Evolutionary conservation across 164 flowering plant species (phyloP).

Genomic region (Annona squamosa): DNA sequence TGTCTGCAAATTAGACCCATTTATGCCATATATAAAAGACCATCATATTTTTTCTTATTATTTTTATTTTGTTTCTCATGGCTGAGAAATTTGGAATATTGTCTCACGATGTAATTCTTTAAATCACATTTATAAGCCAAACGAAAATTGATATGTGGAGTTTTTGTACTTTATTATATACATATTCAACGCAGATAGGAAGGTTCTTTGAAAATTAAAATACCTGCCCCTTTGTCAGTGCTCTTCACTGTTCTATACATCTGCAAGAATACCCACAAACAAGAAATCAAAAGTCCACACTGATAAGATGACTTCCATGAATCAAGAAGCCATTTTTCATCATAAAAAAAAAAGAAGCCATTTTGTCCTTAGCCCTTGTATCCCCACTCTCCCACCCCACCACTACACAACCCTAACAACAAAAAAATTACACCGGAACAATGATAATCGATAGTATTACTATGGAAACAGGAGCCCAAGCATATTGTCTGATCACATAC

Average conservation of each 20-base stretch:
- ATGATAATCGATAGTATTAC: background rate
- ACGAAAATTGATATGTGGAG: too few relatives aligned
- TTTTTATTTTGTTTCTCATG: too few relatives aligned
- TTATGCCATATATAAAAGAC: too few relatives aligned
- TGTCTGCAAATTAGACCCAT: too few relatives aligned
- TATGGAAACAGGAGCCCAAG: background rate
- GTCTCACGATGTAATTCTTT: too few relatives aligned
- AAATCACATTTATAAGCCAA: too few relatives aligned
- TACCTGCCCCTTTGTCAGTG: slow-evolving; percentile 80
- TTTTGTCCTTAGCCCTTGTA: slow-evolving; percentile 24
- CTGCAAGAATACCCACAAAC: slow-evolving; percentile 35
- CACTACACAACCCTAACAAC: slow-evolving; percentile 22
- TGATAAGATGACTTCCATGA: slow-evolving; percentile 20
- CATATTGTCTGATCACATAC: background rate
- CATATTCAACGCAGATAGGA: too few relatives aligned
- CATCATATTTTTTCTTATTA: too few relatives aligned
- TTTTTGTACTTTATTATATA: background rate
- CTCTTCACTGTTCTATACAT: slow-evolving; percentile 78
- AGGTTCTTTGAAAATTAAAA: slow-evolving; percentile 1
- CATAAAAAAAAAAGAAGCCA: too few relatives aligned
- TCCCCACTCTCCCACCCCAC: slow-evolving; percentile 19
- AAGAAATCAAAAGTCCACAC: slow-evolving; percentile 13
- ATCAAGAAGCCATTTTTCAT: slow-evolving; percentile 24
- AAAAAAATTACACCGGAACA: slow-evolving; percentile 4
- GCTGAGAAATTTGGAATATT: too few relatives aligned